phyloP scores from a whole-genome alignment of 2,329 filamentous ascomycete species.

The Botryosphaeria agaves region DNA sequence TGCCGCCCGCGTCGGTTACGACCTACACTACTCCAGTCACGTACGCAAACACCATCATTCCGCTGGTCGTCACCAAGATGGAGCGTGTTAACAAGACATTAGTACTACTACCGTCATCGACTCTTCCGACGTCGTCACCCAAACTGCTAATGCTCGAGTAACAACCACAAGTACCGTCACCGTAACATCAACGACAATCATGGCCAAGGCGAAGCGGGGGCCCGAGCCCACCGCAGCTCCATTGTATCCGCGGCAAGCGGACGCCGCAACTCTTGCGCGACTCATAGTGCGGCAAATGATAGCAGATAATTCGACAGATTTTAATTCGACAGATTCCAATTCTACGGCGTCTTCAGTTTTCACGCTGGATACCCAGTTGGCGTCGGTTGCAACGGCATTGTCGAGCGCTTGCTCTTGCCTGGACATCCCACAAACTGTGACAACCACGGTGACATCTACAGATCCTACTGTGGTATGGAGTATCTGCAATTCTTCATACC shows the following conservation, averaged over 20 bases:
- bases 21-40: constrained; percentile 12
- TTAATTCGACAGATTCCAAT: no score
- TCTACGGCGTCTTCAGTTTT: no score
- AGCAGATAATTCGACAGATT: constrained; percentile 4
- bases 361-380: constrained; percentile 3
- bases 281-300: constrained; percentile 6
- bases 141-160: constrained; percentile 5
- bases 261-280: constrained; percentile 6
- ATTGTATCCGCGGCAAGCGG: not conserved
- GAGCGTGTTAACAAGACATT: constrained; percentile 1
- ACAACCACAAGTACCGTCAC: constrained; percentile 11
- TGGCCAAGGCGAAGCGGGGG: constrained; percentile 6
- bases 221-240: constrained; percentile 3
- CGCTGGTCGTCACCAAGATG: not conserved
- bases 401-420: constrained; percentile 16
- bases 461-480: constrained; percentile 7
- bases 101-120: constrained; percentile 5
- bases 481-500: not conserved
- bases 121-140: constrained; percentile 8
- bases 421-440: constrained; percentile 6
- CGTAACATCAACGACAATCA: constrained; percentile 6
- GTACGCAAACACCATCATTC: constrained; percentile 9
- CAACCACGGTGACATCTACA: constrained; percentile 12
- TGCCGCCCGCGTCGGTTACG: constrained; percentile 5
- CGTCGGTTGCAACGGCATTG: constrained; percentile 9